Conservation (phyloP, 2,329 filamentous ascomycete genomes). For the Aspergillus floridensis region DNA sequence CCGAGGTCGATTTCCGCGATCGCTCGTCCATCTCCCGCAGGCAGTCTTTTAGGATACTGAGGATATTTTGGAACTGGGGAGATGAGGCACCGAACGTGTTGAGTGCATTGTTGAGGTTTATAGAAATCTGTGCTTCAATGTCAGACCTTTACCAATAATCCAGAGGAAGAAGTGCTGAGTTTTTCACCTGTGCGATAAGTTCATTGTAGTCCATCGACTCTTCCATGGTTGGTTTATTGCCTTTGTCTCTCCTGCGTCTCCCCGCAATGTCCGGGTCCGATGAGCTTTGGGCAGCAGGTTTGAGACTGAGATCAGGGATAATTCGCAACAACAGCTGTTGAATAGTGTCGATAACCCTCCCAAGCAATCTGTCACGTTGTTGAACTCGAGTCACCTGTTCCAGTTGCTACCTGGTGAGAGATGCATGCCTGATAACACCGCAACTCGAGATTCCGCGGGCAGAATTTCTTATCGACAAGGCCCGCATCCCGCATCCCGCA, state of each 20-base stretch:
- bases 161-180: background rate
- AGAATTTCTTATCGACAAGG: constrained; percentile 6
- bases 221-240: background rate
- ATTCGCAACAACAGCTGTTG: background rate
- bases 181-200: constrained; percentile 21
- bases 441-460: background rate
- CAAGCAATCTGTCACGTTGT: background rate
- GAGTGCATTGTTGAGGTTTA: constrained; percentile 42
- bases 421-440: background rate
- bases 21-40: constrained; percentile 29
- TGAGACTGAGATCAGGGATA: background rate
- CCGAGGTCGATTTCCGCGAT: constrained; percentile 5
- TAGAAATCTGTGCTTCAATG: constrained; percentile 34
- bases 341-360: background rate
- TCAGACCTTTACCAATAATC: background rate
- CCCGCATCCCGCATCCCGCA: background rate
- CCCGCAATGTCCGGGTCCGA: constrained; percentile 9
- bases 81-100: constrained; percentile 40
- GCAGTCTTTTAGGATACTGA: constrained; percentile 35
- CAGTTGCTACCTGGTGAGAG: background rate
- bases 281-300: constrained; percentile 8
- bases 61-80: constrained; percentile 36
- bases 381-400: background rate
- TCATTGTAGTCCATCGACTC: constrained; percentile 19
- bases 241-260: background rate